Evolutionary conservation across 345 rosid species (phyloP).

Genomic region (Gossypium arboreum): DNA sequence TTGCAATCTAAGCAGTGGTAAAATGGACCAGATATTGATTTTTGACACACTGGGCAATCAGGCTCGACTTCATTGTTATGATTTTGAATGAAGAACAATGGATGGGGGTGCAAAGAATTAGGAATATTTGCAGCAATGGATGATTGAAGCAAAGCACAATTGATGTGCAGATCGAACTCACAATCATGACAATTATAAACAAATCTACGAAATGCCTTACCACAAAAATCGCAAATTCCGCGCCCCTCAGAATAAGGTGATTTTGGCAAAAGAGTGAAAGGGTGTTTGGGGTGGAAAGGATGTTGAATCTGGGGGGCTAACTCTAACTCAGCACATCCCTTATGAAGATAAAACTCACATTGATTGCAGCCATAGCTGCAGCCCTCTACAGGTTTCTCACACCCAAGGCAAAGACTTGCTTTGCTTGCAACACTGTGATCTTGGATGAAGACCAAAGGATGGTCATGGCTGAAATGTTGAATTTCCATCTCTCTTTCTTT

Average conservation of each 20-base stretch:
- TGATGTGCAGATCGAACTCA: background rate
- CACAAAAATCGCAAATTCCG: background rate
- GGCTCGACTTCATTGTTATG: background rate
- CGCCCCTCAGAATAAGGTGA: background rate
- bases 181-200: background rate
- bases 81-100: background rate
- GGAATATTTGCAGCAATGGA: background rate
- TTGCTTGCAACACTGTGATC: no score
- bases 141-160: background rate
- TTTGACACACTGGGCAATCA: background rate
- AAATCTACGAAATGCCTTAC: accelerated
- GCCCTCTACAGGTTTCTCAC: no score
- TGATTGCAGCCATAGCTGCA: no score
- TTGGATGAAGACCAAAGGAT: no score
- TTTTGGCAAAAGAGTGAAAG: accelerated
- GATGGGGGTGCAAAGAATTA: background rate
- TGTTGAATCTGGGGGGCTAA: no score
- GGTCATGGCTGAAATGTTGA: background rate
- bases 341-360: no score
- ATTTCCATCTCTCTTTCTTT: background rate
- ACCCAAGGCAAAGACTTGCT: no score
- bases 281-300: no score
- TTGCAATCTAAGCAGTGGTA: background rate
- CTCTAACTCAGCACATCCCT: no score
- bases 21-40: background rate